Evolutionary conservation across 768 basidiomycete genomes (phyloP).

Genomic region (Kockovaella imperatae): DNA sequence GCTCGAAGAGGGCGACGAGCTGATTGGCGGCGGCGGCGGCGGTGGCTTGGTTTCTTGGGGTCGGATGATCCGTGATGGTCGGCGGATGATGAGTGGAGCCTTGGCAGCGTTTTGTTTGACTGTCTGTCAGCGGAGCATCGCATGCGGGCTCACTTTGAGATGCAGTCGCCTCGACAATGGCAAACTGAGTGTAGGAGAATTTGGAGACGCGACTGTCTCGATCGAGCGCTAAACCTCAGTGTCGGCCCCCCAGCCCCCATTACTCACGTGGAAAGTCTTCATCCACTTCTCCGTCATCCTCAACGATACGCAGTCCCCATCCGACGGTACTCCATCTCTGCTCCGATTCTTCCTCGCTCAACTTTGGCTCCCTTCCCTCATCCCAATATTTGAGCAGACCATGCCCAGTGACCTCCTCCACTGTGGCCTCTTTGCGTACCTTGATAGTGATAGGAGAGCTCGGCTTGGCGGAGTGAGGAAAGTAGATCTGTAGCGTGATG

Average conservation of each 20-base stretch:
- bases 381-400: conserved; percentile 92
- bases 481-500: conserved; percentile 66
- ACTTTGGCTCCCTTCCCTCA: conserved; percentile 53
- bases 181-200: conserved; percentile 85
- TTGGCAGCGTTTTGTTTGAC: conserved; percentile 71
- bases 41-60: conserved; percentile 4
- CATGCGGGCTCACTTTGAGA: conserved; percentile 42
- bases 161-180: conserved; percentile 66
- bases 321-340: conserved; percentile 65
- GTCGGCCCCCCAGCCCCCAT: background rate
- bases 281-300: conserved; percentile 96
- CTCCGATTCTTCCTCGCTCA: conserved; percentile 26
- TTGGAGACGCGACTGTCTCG: conserved; percentile 74
- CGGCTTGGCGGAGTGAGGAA: conserved; percentile 60
- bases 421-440: conserved; percentile 76
- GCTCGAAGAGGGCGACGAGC: conserved; percentile 28
- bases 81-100: conserved; percentile 62
- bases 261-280: conserved; percentile 92
- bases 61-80: conserved; percentile 65
- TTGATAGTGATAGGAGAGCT: conserved; percentile 62
- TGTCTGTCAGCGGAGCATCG: conserved; percentile 20
- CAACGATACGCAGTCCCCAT: conserved; percentile 88
- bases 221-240: conserved; percentile 63
- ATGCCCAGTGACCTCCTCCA: conserved; percentile 93
- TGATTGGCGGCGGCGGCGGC: conserved; percentile 23